Conservation (phyloP, 1,139 yeast genomes). For the Pichia sorboxylosa region DNA sequence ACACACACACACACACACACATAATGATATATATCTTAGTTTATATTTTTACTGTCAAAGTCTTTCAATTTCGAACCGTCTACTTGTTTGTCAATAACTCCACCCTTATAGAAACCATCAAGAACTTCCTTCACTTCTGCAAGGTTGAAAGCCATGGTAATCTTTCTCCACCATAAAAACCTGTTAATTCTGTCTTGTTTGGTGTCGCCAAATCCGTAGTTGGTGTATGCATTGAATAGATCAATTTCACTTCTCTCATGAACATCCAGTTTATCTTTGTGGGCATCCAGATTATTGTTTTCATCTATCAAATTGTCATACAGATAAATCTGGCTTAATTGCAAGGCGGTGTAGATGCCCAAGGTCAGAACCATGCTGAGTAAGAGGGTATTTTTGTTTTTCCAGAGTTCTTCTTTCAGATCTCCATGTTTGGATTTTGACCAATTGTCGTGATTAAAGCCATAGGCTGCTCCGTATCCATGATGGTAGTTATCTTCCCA, state of each 20-base stretch:
- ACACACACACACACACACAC: background rate
- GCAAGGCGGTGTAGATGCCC: slow-evolving; percentile 32
- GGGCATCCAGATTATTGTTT: slow-evolving; percentile 14
- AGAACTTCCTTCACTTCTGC: slow-evolving; percentile 18
- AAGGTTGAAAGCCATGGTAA: slow-evolving; percentile 17
- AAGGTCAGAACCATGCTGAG: slow-evolving; percentile 33
- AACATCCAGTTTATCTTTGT: slow-evolving; percentile 17
- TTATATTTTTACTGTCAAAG: slow-evolving; percentile 2
- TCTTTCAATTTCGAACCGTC: no score
- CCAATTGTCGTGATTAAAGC: slow-evolving; percentile 19
- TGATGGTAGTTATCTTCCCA: slow-evolving; percentile 45
- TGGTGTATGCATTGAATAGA: slow-evolving; percentile 36
- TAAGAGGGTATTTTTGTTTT: slow-evolving; percentile 36
- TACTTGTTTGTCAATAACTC: slow-evolving; percentile 6
- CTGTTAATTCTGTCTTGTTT: slow-evolving; percentile 42
- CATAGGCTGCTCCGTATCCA: slow-evolving; percentile 15
- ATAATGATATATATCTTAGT: background rate
- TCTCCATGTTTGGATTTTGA: slow-evolving; percentile 27
- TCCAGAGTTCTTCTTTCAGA: slow-evolving; percentile 26
- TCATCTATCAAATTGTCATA: slow-evolving; percentile 23
- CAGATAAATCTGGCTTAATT: slow-evolving; percentile 26
- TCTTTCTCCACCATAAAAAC: slow-evolving; percentile 50
- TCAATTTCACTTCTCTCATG: slow-evolving; percentile 39
- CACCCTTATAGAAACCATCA: slow-evolving; percentile 13
- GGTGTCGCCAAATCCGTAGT: slow-evolving; percentile 42